Conservation (phyloP, 139 green algal species). For the Spirogloea muscicola region DNA sequence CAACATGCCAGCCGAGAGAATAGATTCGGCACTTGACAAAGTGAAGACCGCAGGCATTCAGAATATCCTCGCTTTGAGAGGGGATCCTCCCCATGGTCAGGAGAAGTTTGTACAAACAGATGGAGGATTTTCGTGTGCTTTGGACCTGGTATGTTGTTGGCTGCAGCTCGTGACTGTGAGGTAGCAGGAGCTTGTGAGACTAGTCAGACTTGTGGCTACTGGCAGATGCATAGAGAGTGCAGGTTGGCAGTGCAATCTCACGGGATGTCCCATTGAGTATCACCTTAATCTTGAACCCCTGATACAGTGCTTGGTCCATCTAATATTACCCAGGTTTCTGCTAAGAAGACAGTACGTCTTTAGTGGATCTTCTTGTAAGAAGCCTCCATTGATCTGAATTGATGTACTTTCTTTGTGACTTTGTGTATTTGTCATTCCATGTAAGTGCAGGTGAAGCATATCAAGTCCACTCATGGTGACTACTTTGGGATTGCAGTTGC, state of each 20-base stretch:
- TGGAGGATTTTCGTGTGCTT: slow-evolving; percentile 84
- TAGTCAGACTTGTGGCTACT: too few species aligned
- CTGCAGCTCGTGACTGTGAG: not conserved
- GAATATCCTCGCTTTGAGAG: slow-evolving; percentile 92
- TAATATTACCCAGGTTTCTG: too few species aligned
- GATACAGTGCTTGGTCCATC: too few species aligned
- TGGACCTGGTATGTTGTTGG: slow-evolving; percentile 82
- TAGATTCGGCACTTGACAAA: slow-evolving; percentile 76
- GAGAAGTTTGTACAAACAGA: slow-evolving; percentile 80
- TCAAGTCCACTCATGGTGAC: slow-evolving; percentile 80
- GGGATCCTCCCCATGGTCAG: slow-evolving; percentile 90
- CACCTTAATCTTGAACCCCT: too few species aligned
- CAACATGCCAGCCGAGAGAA: slow-evolving; percentile 90
- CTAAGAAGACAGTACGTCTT: too few species aligned
- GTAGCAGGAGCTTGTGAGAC: not conserved
- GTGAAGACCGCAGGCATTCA: slow-evolving; percentile 78
- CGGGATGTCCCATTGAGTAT: too few species aligned
- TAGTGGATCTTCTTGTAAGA: too few species aligned
- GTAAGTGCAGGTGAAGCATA: slow-evolving; percentile 80
- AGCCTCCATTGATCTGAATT: too few species aligned
- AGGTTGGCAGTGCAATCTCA: too few species aligned
- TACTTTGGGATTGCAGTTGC: slow-evolving; percentile 92
- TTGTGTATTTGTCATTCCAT: too few species aligned
- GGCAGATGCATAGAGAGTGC: too few species aligned
- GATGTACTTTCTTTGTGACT: too few species aligned